Base-by-base conservation (phyloP, 148 eudicot species). In the Camellia japonica region DNA sequence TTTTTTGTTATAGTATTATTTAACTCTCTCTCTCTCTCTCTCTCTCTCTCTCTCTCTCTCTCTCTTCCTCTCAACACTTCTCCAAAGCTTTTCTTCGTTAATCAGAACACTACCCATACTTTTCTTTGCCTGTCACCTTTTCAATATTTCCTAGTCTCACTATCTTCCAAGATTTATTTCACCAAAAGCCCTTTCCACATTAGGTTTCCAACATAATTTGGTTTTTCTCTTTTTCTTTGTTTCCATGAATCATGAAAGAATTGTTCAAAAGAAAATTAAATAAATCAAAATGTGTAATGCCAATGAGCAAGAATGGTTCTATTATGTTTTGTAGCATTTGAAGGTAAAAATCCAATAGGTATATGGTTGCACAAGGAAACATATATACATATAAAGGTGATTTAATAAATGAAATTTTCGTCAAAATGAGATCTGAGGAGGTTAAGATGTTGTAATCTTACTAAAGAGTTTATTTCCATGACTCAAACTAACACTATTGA, bases 111-210 rank as follows among this genome's bases (percentile, higher is more conserved):
- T 47, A 14, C 41, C 56, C 38, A 46, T 42, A 0, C 19, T 38
- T 68, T 19, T 30, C 60, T n/a, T 80, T 80, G 58, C 47, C 46
- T 16, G n/a, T 67, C 68, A 59, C 56, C 44, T 51, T 77, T 68
- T 46, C 75, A 77, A 44, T 55, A 58, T 58, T 72, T 56, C 68
- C 54, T 12, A 43, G 47, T 54, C 52, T 76, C 63, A 70, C 63
- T 68, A 76, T 23, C 76, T 76, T 63, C 78, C 80, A 82, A 77
- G 76, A 77, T 70, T 77, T 56, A 70, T 60, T 61, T 38, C 55
- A 70, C 23, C 23, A 38, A 77, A 77, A 51, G 38, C 69, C 11
- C 3, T 16, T 70, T 54, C 59, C 16, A 70, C 44, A 56, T 60
- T 56, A 70, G 69, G 52, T 14, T 70, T 52, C 23, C 80, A 65